Percentiles rank a stretch among this genome's conserved stretches.
Evolutionary conservation across 2,329 filamentous ascomycete genomes (phyloP).

Genomic region (Podosphaera fusca): DNA sequence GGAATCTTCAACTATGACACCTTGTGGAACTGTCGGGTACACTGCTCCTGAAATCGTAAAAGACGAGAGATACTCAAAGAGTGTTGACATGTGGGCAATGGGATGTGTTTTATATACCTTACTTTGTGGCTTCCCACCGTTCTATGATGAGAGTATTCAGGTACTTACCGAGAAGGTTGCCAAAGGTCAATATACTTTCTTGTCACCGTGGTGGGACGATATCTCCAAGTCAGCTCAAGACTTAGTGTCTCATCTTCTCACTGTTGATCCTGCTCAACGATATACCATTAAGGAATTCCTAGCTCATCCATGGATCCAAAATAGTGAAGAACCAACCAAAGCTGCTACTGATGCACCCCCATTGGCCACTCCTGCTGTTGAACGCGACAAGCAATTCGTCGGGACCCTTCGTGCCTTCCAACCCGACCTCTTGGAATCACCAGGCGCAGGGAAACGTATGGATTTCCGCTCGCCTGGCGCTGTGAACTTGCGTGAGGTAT

Average conservation of each 20-base stretch:
- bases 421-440: constrained; percentile 29
- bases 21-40: constrained; percentile 96
- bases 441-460: constrained; percentile 40
- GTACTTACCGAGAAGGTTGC: constrained; percentile 95
- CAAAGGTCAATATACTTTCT: constrained; percentile 85
- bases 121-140: constrained; percentile 90
- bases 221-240: constrained; percentile 91
- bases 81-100: constrained; percentile 97
- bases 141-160: constrained; percentile 96
- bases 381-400: constrained; percentile 14
- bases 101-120: constrained; percentile 93
- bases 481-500: constrained; percentile 88
- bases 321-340: constrained; percentile 42
- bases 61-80: constrained; percentile 95
- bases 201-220: constrained; percentile 98
- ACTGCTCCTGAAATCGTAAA: constrained; percentile 97
- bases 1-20: constrained; percentile 96
- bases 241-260: constrained; percentile 75
- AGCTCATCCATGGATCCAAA: constrained; percentile 77
- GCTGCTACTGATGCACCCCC: constrained; percentile 47
- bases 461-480: constrained; percentile 93
- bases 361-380: constrained; percentile 39
- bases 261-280: constrained; percentile 83
- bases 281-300: constrained; percentile 88
- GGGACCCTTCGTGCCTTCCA: constrained; percentile 31